phyloP scores from a whole-genome alignment of 2,329 filamentous ascomycete species.

The Truncatella angustata region DNA sequence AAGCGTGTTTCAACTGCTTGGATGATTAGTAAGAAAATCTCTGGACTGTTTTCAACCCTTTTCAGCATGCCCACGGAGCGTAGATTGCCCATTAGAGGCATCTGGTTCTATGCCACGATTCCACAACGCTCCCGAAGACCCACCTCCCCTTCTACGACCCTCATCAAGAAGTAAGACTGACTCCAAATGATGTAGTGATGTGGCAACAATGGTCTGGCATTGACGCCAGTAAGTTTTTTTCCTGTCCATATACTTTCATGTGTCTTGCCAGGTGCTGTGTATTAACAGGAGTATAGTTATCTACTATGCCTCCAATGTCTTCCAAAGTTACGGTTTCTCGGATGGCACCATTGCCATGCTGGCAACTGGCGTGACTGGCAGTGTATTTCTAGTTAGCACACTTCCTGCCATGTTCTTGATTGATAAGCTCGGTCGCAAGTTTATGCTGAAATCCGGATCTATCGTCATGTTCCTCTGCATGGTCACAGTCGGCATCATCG shows the following conservation, averaged over 20 bases:
- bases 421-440: slow-evolving; percentile 44
- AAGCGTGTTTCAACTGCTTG: slow-evolving; percentile 44
- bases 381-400: slow-evolving; percentile 36
- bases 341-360: slow-evolving; percentile 12
- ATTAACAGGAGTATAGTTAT: slow-evolving; percentile 26
- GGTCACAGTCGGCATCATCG: slow-evolving; percentile 53
- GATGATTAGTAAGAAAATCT: too few relatives aligned
- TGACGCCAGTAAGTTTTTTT: slow-evolving; percentile 8
- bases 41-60: too few relatives aligned
- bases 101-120: too few relatives aligned
- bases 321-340: slow-evolving; percentile 26
- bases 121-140: too few relatives aligned
- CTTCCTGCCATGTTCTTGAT: slow-evolving; percentile 45
- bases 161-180: too few relatives aligned
- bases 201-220: slow-evolving; percentile 46
- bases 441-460: slow-evolving; percentile 42
- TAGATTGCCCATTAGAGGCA: too few relatives aligned
- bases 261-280: background rate
- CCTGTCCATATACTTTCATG: background rate
- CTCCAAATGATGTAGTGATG: too few relatives aligned
- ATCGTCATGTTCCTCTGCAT: slow-evolving; percentile 43
- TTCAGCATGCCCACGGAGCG: too few relatives aligned
- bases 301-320: slow-evolving; percentile 46
- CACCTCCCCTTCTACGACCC: too few relatives aligned
- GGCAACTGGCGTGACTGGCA: slow-evolving; percentile 13